A percentile compares a stretch with the other conserved stretches of the same genome.
Evolutionary conservation across 345 rosid species (phyloP).

Genomic region (Orychophragmus violaceus): DNA sequence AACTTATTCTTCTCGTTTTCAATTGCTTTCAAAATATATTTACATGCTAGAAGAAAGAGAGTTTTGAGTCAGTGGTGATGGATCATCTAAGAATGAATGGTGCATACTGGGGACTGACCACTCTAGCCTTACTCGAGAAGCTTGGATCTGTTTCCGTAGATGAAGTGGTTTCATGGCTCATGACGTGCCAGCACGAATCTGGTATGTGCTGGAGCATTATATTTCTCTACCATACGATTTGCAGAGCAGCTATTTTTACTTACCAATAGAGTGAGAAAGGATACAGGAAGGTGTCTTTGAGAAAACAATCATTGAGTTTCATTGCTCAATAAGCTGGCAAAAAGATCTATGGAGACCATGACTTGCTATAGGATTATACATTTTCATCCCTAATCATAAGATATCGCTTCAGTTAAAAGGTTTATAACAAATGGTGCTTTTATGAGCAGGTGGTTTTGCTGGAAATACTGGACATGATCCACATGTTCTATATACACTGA

Average conservation of each 20-base stretch:
- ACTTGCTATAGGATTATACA: not conserved
- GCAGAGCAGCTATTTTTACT: not conserved
- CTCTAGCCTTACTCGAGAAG: conserved; percentile 76
- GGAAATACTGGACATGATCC: conserved; percentile 91
- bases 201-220: conserved; percentile 35
- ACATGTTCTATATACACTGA: conserved; percentile 68
- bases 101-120: conserved; percentile 85
- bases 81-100: conserved; percentile 89
- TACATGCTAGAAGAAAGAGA: conserved; percentile 53
- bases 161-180: conserved; percentile 66
- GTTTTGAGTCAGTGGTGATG: conserved; percentile 82
- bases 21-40: not conserved
- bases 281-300: not conserved
- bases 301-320: not conserved
- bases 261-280: not conserved
- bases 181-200: conserved; percentile 76
- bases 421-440: not conserved
- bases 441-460: conserved; percentile 79
- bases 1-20: not conserved
- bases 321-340: not conserved
- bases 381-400: not conserved
- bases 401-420: not conserved
- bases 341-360: not conserved
- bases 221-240: not conserved
- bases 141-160: conserved; percentile 47